Evolutionary conservation across 257 asterid genomes (phyloP), one percentile per base, ranked within the genome.

Genomic region (Plantago ovata): DNA sequence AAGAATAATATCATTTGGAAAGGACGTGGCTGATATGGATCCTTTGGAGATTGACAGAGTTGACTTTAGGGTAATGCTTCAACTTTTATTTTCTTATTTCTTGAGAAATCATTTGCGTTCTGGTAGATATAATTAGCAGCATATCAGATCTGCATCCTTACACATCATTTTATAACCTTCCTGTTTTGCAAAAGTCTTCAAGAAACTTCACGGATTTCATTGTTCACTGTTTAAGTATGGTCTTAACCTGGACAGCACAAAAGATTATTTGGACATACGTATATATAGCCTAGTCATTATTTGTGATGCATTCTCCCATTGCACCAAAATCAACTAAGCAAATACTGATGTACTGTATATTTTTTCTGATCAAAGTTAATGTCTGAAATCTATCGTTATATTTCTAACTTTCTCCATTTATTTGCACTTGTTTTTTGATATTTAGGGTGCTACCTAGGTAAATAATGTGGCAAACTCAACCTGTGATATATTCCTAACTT

Each of bases 1-100:
- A 76, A 81, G 94, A 73, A 59, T 86, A 14, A 45, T 86, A 62
- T 75, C 90, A 50, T 84, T 86, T 59, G 95, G 95, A 68, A 86
- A 81, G 75, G 80, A 75, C 53, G 68, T 75, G 1, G 79, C 87
- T 33, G 73, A 76, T 43, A 61, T 75, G 43, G 83, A 76, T 72
- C 72, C 95, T 3, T 79, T 88, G 16, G 70, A 72, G 77, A 79
- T 86, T 58, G 76, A 70, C 53, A 71, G 79, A 59, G 63, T 77
- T 58, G 90, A 81, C 69, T 86, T 84, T 68, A 62, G 75, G 87
- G 95, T 87, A 81, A 80, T 62, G 43, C 56, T 76, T 64, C 38
- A 18, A 49, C 65, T 58, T 47, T 19, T 24, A 22, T 57, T 59
- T 48, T 33, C 32, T 59, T 28, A 14, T 22, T 7, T 38, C 46